Conservation (phyloP, 176 grass and related monocot genomes). For the Eleusine coracana region DNA sequence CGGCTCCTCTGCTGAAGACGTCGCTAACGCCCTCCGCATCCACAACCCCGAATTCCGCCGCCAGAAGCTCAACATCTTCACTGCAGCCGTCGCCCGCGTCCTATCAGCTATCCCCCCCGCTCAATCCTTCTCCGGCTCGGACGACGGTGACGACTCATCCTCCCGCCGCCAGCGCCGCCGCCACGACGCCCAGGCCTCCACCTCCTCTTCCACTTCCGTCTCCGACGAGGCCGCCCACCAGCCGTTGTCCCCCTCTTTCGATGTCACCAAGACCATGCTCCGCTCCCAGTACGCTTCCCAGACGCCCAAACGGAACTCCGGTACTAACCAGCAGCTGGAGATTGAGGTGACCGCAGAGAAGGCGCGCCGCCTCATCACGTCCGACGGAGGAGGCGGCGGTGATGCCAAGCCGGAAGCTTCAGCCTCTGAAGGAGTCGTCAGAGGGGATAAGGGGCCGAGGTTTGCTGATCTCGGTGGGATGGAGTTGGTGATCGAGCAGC, state of each 20-base stretch:
- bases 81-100: constrained; percentile 43
- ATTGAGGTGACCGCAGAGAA: constrained; percentile 65
- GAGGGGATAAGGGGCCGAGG: constrained; percentile 47
- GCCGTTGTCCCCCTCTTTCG: constrained; percentile 45
- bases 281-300: constrained; percentile 56
- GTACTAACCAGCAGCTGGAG: constrained; percentile 50
- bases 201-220: constrained; percentile 53
- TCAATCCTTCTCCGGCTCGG: not conserved
- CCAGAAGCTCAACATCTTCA: constrained; percentile 59
- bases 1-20: constrained; percentile 47
- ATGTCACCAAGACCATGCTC: constrained; percentile 68
- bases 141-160: constrained; percentile 16
- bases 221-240: constrained; percentile 34
- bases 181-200: constrained; percentile 37
- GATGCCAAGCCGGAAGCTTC: constrained; percentile 37
- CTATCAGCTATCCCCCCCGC: constrained; percentile 1
- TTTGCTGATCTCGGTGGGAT: constrained; percentile 81
- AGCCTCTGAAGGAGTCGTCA: constrained; percentile 1
- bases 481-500: constrained; percentile 61
- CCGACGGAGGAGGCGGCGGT: constrained; percentile 41
- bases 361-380: constrained; percentile 39
- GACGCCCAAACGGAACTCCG: constrained; percentile 30
- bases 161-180: constrained; percentile 29
- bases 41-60: constrained; percentile 51
- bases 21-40: constrained; percentile 59